phyloP scores from a whole-genome alignment of 148 eudicot genomes.

The Linanthus parryae region DNA sequence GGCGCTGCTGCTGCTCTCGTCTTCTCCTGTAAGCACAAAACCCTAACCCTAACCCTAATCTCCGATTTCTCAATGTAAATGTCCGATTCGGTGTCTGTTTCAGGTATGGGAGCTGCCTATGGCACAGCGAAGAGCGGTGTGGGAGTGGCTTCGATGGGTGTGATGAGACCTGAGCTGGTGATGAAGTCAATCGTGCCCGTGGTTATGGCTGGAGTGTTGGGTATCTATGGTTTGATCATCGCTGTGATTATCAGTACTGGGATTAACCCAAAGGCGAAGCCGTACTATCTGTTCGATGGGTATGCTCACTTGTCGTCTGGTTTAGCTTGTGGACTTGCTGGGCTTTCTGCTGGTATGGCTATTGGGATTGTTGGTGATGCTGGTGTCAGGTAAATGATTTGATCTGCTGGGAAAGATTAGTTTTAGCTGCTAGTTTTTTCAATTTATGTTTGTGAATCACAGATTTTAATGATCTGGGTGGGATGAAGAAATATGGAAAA shows the following conservation, averaged over 20 bases:
- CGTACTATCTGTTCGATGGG: slow-evolving; percentile 43
- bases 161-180: slow-evolving; percentile 52
- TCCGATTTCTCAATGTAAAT: background rate
- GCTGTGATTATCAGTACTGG: slow-evolving; percentile 53
- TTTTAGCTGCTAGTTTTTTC: too few relatives aligned
- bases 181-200: slow-evolving; percentile 50
- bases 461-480: too few relatives aligned
- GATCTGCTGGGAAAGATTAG: too few relatives aligned
- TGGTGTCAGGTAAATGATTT: slow-evolving; percentile 55
- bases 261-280: slow-evolving; percentile 45
- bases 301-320: slow-evolving; percentile 48
- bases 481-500: too few relatives aligned
- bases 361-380: slow-evolving; percentile 49
- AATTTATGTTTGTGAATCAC: too few relatives aligned
- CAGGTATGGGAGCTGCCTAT: slow-evolving; percentile 52
- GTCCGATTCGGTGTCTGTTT: background rate
- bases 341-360: slow-evolving; percentile 49
- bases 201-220: slow-evolving; percentile 53
- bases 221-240: slow-evolving; percentile 45
- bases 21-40: slow-evolving; percentile 42
- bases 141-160: slow-evolving; percentile 52
- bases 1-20: slow-evolving; percentile 69
- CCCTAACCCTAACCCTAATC: slow-evolving; percentile 4
- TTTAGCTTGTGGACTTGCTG: slow-evolving; percentile 46
- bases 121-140: slow-evolving; percentile 52